Evolutionary conservation across 148 eudicot genomes (phyloP).

Genomic region (Persicaria maculosa): DNA sequence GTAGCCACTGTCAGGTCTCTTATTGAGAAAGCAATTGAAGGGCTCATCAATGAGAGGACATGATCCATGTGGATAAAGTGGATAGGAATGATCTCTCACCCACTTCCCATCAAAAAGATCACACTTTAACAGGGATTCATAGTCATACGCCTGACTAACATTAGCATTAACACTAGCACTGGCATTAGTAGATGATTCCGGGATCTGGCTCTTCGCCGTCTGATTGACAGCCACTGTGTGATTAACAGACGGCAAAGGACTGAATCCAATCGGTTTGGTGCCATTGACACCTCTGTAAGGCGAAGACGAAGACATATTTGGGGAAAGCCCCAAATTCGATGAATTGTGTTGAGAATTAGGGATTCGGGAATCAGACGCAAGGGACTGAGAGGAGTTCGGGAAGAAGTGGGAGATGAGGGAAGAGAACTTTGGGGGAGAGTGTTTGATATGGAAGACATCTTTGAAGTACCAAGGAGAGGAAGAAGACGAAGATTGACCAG

Average conservation of each 20-base stretch:
- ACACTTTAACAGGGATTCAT: constrained; percentile 34
- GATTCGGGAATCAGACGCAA: constrained; percentile 6
- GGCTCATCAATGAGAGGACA: constrained; percentile 64
- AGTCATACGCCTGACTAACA: background rate
- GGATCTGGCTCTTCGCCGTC: background rate
- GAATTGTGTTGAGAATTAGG: background rate
- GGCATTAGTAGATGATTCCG: background rate
- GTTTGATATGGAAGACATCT: constrained; percentile 14
- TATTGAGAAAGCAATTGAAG: constrained; percentile 51
- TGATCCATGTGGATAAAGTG: constrained; percentile 54
- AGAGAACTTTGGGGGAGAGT: constrained; percentile 25
- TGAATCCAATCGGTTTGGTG: background rate
- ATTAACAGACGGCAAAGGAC: background rate
- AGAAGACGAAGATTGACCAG: constrained; percentile 21
- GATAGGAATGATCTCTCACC: constrained; percentile 63
- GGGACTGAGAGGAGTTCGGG: constrained; percentile 16
- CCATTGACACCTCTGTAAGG: background rate
- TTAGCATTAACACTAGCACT: background rate
- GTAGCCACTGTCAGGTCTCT: constrained; percentile 51
- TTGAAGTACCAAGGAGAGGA: constrained; percentile 27
- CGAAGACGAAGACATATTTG: background rate
- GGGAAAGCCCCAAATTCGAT: background rate
- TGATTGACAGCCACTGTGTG: background rate
- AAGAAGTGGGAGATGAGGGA: constrained; percentile 28
- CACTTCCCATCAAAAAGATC: constrained; percentile 64